Conservation (phyloP, 2,329 filamentous ascomycete species). For the Boeremia exigua region DNA sequence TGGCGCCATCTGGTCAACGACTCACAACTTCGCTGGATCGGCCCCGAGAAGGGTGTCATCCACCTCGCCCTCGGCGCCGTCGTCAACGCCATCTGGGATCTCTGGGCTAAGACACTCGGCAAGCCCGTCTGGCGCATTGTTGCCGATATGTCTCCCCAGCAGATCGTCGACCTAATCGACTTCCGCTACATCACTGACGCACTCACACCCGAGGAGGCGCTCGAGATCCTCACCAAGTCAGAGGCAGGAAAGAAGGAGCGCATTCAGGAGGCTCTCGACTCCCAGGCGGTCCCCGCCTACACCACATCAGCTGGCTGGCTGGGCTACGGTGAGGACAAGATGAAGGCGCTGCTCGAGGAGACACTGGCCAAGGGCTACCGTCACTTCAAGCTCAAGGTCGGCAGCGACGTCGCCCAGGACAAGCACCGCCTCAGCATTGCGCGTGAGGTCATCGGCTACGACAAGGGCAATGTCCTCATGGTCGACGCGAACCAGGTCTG, state of each 20-base stretch:
- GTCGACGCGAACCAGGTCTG: slow-evolving; percentile 93
- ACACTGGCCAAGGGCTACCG: slow-evolving; percentile 78
- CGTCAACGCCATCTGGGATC: slow-evolving; percentile 91
- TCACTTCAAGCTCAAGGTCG: slow-evolving; percentile 93
- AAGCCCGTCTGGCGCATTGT: slow-evolving; percentile 94
- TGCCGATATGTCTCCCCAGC: slow-evolving; percentile 85
- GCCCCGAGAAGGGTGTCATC: slow-evolving; percentile 91
- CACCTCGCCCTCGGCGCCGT: slow-evolving; percentile 89
- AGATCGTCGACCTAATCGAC: slow-evolving; percentile 87
- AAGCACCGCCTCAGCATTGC: slow-evolving; percentile 73
- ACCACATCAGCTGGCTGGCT: slow-evolving; percentile 91
- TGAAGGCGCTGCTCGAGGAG: slow-evolving; percentile 75
- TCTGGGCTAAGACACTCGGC: slow-evolving; percentile 86
- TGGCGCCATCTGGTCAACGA: slow-evolving; percentile 93
- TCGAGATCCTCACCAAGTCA: slow-evolving; percentile 70
- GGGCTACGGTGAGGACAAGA: slow-evolving; percentile 88
- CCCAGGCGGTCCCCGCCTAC: slow-evolving; percentile 83
- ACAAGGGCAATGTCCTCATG: slow-evolving; percentile 85
- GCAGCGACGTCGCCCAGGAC: slow-evolving; percentile 74
- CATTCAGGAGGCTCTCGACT: slow-evolving; percentile 74
- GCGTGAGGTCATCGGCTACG: slow-evolving; percentile 79
- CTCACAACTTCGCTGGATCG: slow-evolving; percentile 91
- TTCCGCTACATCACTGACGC: slow-evolving; percentile 95
- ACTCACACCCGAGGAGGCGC: slow-evolving; percentile 83
- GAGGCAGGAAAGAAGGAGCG: slow-evolving; percentile 73